Base-by-base conservation (phyloP, 2,329 filamentous ascomycete species). In the Penicillium sp. region DNA sequence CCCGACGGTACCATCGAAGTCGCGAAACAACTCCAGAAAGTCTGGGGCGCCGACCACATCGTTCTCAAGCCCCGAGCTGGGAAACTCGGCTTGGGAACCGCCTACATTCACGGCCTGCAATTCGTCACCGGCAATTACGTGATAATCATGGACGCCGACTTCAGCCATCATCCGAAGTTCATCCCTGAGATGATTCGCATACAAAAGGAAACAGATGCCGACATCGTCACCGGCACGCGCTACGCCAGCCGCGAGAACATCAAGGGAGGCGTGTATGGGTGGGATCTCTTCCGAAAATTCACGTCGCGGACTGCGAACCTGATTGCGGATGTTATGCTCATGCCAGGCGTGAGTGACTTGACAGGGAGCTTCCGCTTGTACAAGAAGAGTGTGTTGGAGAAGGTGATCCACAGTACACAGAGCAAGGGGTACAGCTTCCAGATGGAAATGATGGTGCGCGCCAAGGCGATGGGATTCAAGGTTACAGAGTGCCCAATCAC, bases 91-190 rank as follows among this genome's bases (percentile, higher is more conserved):
- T 90, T 98, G 54, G 94, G 94, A 70, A 97, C 94, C 3, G 94
- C 94, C 53, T 98, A 98, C 82, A 92, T 97, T 45, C 93, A 97
- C 80, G 94, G 94, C 56, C 85, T 99, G 64, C 88, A 97, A 78
- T 98, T 91, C 76, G 90, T 86, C 26, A 93, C 89, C 23, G 95
- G 95, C 72, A 97, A 96, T 86, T 98, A 89, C 75, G 92, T 99
- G 76, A 92, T 99, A 84, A 99, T 99, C 86, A 99, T 99, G 95
- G 95, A 99, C 83, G 95, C 96, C 80, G 95, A 99, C 82, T 99
- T 99, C 86, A 92, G 88, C 71, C 95, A 99, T 83, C 95, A 99
- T 84, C 95, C 95, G 75, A 99, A 98, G 82, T 99, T 98, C 86
- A 97, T 99, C 80, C 89, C 93, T 58, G 85, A 90, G 75, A 98